Percentiles rank a stretch among this genome's conserved stretches.
These are phyloP conservation scores for Soucietia sequanensis DNA, from an alignment of 805 yeast genomes.

Conservation along the genomic window DNA sequence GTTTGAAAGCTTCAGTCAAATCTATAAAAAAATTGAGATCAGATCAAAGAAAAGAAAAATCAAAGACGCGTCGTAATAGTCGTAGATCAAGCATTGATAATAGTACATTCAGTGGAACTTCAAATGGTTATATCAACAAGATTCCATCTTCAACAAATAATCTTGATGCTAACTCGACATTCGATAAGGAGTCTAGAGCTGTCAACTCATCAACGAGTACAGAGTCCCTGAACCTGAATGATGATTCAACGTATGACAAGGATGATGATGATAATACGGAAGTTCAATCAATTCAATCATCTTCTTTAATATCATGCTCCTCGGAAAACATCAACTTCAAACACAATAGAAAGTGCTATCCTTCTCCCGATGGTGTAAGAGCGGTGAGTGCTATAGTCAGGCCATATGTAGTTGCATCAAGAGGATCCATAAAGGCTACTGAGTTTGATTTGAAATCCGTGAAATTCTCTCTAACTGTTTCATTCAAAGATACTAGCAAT, in stretches of 20 bases:
- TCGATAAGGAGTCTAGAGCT: too few relatives aligned
- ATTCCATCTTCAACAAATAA: background rate
- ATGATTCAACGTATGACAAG: background rate
- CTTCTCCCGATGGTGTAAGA: slow-evolving; percentile 62
- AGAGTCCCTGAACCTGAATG: too few relatives aligned
- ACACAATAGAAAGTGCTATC: slow-evolving; percentile 34
- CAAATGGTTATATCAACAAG: slow-evolving; percentile 1
- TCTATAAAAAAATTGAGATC: background rate
- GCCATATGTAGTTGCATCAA: slow-evolving; percentile 67
- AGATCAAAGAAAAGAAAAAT: background rate
- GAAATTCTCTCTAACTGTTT: slow-evolving; percentile 49
- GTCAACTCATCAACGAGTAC: too few relatives aligned
- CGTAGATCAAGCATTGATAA: background rate
- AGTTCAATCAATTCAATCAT: slow-evolving; percentile 15
- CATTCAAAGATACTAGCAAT: slow-evolving; percentile 12
- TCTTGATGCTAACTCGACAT: background rate
- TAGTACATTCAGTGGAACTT: background rate
- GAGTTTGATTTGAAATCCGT: slow-evolving; percentile 56
- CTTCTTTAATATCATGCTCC: slow-evolving; percentile 21
- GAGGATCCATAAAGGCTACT: slow-evolving; percentile 55
- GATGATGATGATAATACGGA: slow-evolving; percentile 13
- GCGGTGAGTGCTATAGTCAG: slow-evolving; percentile 74
- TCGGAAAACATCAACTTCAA: slow-evolving; percentile 20
- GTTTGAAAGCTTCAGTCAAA: background rate
- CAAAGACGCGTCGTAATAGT: background rate